phyloP scores from a whole-genome alignment of 2,329 filamentous ascomycete genomes.

The Aspergillus arachidicola region DNA sequence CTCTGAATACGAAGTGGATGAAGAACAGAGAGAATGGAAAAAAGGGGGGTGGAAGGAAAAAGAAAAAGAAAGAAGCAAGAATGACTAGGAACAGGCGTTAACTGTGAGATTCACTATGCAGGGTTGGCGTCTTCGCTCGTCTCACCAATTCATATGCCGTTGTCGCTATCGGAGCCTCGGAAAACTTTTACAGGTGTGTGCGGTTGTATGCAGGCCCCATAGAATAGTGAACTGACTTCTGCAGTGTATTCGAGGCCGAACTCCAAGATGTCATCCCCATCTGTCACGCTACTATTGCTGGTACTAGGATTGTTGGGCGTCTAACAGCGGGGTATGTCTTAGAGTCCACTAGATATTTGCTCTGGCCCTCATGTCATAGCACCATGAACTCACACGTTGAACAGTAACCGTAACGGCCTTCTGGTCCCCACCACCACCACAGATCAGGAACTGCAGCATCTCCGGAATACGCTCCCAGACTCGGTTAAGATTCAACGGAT shows the following conservation, averaged over 20 bases:
- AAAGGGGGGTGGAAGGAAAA: not conserved
- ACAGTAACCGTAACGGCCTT: slow-evolving; percentile 90
- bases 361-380: no score
- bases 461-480: slow-evolving; percentile 93
- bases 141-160: slow-evolving; percentile 97
- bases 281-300: slow-evolving; percentile 93
- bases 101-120: slow-evolving; percentile 41
- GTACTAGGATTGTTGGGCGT: slow-evolving; percentile 92
- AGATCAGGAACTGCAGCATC: slow-evolving; percentile 96
- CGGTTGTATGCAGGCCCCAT: not conserved
- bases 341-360: not conserved
- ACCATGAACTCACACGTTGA: slow-evolving; percentile 9
- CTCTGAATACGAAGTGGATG: not conserved
- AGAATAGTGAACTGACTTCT: not conserved
- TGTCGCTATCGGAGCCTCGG: slow-evolving; percentile 89
- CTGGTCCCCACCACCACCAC: slow-evolving; percentile 94
- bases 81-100: not conserved
- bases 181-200: slow-evolving; percentile 91
- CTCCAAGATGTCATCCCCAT: slow-evolving; percentile 97
- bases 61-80: not conserved
- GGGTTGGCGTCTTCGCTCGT: slow-evolving; percentile 93
- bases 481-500: slow-evolving; percentile 92
- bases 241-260: slow-evolving; percentile 92
- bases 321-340: slow-evolving; percentile 81
- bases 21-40: not conserved